Evolutionary conservation across 495 filamentous ascomycete genomes (phyloP), one percentile per base, ranked within the genome.

Genomic region (Hypoxylon lienhwacheense): DNA sequence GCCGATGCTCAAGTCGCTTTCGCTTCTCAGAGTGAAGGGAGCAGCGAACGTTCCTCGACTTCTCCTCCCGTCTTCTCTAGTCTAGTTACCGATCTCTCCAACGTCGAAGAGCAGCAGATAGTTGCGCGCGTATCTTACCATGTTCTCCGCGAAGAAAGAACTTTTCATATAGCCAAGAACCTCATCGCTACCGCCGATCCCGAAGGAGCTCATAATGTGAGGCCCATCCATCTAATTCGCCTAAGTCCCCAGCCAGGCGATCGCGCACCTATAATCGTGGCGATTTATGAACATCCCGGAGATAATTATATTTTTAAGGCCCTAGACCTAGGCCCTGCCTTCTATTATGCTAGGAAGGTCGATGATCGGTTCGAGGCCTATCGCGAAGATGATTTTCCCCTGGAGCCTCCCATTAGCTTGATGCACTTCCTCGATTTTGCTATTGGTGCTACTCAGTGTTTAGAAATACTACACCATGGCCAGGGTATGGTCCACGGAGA

Each of bases 391-490:
- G 63, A 63, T 7, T 67, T 70, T 33, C 76, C 66, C 3, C 76
- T 84, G 2, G 75, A 76, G 2, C 74, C 80, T 36, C 81, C 81
- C 20, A 78, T 92, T 7, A 81, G 86, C 45, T 73, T 95, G 8
- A 70, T 83, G 20, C 74, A 79, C 6, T 96, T 95, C 64, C 77
- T 96, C 1, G 87, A 92, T 60, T 95, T 96, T 66, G 90, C 90
- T 10, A 85, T 95, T 48, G 90, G 90, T 17, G 88, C 90, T 5
- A 82, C 85, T 11, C 85, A 92, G 62, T 93, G 89, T 62, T 65
- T 91, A 32, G 91, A 96, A 66, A 84, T 93, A 20, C 63, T 96
- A 10, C 91, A 96, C 59, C 88, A 95, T 71, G 85, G 87, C 1
- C 78, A 90, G 29, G 83, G 85, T 33, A 82, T 89, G 12, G 82